These are phyloP conservation scores for Intubia oerlemansii DNA, from an alignment of 2,329 filamentous ascomycete genomes.

Conservation along the genomic window DNA sequence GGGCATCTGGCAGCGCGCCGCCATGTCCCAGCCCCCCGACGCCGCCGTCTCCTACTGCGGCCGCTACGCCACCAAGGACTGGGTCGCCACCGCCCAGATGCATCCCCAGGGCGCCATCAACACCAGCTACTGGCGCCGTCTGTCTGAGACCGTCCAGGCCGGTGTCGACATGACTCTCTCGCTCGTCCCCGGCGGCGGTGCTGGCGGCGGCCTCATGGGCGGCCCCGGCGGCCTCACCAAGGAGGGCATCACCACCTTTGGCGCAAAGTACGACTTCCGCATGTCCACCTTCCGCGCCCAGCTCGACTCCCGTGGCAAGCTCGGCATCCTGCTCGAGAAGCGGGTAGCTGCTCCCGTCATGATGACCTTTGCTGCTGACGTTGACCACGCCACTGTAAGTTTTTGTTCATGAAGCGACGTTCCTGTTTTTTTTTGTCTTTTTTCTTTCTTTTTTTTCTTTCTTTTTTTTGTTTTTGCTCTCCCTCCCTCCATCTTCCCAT, in stretches of 20 bases:
- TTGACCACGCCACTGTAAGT: constrained; percentile 85
- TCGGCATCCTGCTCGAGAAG: constrained; percentile 87
- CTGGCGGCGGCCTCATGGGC: constrained; percentile 36
- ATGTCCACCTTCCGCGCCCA: constrained; percentile 91
- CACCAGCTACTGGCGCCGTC: constrained; percentile 78
- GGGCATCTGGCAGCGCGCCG: constrained; percentile 79
- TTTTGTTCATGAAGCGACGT: not conserved
- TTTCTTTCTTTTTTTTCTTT: not conserved
- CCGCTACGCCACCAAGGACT: constrained; percentile 78
- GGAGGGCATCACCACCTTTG: constrained; percentile 78
- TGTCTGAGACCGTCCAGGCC: constrained; percentile 90
- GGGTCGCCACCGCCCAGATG: constrained; percentile 80
- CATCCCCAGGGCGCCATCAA: constrained; percentile 75
- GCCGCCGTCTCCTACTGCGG: constrained; percentile 76
- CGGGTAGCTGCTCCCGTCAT: constrained; percentile 79
- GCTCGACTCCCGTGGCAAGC: constrained; percentile 84
- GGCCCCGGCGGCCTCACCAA: constrained; percentile 47
- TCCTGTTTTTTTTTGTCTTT: not conserved
- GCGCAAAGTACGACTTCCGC: constrained; percentile 95
- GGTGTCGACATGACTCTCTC: constrained; percentile 88
- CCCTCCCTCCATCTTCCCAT: too few relatives aligned
- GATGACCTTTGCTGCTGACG: constrained; percentile 88
- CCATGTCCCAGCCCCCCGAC: constrained; percentile 71
- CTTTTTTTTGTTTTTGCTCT: not conserved
- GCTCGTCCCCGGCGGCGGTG: constrained; percentile 34